A percentile compares a stretch with the other conserved stretches of the same genome.
phyloP scores from a whole-genome alignment of 805 yeast genomes.

The Candida wancherniae region DNA sequence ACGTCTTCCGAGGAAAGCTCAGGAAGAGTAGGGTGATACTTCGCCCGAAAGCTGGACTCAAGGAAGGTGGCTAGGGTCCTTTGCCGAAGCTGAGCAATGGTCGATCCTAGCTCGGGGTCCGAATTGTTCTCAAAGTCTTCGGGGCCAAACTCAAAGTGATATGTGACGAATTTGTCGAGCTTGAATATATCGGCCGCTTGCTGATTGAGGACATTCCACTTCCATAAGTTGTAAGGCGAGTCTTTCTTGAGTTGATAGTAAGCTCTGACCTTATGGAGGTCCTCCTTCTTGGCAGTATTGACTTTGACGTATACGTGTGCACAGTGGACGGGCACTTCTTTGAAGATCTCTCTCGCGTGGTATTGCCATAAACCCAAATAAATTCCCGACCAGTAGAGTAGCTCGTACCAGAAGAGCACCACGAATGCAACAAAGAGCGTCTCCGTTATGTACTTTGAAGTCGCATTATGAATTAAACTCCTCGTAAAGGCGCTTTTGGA shows the following conservation, averaged over 20 bases:
- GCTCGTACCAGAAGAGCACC: constrained; percentile 31
- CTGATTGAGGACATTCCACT: constrained; percentile 14
- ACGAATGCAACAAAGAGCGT: constrained; percentile 12
- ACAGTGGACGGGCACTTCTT: constrained; percentile 73
- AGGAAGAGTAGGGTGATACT: constrained; percentile 9
- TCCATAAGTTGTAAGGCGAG: constrained; percentile 22
- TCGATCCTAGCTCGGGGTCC: constrained; percentile 66
- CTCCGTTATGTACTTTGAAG: constrained; percentile 15
- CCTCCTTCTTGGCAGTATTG: constrained; percentile 27
- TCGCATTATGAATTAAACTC: constrained; percentile 15
- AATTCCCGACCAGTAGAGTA: constrained; percentile 40
- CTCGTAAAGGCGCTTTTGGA: constrained; percentile 10
- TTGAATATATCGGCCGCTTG: constrained; percentile 14
- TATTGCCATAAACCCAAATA: constrained; percentile 42
- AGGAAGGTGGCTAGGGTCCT: constrained; percentile 54
- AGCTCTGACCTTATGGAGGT: constrained; percentile 18
- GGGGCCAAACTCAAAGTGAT: constrained; percentile 76
- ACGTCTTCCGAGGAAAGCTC: constrained; percentile 18
- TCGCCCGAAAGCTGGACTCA: constrained; percentile 27
- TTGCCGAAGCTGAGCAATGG: constrained; percentile 54
- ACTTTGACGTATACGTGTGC: constrained; percentile 63
- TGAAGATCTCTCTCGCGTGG: constrained; percentile 56
- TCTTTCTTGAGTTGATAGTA: constrained; percentile 27
- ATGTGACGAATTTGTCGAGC: constrained; percentile 34
- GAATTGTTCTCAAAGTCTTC: constrained; percentile 63